These are phyloP conservation scores for Cladosporium sp. DNA, from an alignment of 2,329 filamentous ascomycete genomes.

Conservation along the genomic window DNA sequence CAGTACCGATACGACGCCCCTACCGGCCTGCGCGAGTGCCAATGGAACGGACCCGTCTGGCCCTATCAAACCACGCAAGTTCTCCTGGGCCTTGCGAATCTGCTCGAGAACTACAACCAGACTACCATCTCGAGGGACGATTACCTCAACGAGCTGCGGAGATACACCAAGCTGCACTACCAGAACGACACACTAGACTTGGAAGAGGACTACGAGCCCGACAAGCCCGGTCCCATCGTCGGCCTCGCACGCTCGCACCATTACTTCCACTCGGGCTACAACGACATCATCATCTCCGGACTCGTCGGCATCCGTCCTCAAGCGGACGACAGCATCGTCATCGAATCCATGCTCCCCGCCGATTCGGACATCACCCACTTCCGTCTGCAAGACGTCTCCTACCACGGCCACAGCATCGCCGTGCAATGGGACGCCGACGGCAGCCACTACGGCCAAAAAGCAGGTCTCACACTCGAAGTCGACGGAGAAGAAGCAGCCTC, in stretches of 20 bases:
- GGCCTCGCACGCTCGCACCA: conserved; percentile 41
- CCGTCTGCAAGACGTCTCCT: conserved; percentile 38
- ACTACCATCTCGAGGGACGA: conserved; percentile 28
- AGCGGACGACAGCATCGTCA: conserved; percentile 36
- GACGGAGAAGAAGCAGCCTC: conserved; percentile 33
- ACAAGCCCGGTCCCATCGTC: conserved; percentile 39
- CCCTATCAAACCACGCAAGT: conserved; percentile 42
- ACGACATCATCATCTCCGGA: conserved; percentile 39
- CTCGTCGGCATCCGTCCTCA: conserved; percentile 41
- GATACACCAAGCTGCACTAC: conserved; percentile 41
- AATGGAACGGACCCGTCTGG: conserved; percentile 46
- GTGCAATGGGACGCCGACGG: conserved; percentile 40
- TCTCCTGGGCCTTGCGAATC: conserved; percentile 38
- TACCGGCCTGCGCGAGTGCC: conserved; percentile 36
- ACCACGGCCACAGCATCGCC: conserved; percentile 40
- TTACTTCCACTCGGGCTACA: conserved; percentile 45
- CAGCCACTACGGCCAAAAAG: conserved; percentile 27
- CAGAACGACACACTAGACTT: conserved; percentile 33
- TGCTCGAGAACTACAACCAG: conserved; percentile 40
- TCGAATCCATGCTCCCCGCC: conserved; percentile 37
- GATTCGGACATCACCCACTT: conserved; percentile 35
- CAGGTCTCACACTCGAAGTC: conserved; percentile 34
- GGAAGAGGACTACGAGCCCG: conserved; percentile 43
- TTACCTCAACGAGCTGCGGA: conserved; percentile 35
- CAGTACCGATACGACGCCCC: conserved; percentile 38